Base-by-base conservation (phyloP, 2,329 filamentous ascomycete genomes). In the Cladorrhinum sp. region DNA sequence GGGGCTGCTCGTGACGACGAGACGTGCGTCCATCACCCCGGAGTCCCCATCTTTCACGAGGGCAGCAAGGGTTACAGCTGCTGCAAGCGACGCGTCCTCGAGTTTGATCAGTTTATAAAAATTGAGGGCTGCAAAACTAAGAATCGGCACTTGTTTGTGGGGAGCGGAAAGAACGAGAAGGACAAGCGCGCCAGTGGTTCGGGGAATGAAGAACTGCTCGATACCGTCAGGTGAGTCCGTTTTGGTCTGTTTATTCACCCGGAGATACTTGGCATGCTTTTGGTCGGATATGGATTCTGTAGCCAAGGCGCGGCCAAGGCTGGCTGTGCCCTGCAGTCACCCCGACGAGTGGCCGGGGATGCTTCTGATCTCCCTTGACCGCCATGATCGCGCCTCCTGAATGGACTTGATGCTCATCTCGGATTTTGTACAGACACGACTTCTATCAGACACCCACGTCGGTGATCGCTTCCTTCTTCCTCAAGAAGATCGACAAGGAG, bases 61-160 rank as follows among this genome's bases (percentile, higher is more conserved):
- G 95, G 95, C 36, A 96, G 91, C 78, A 99, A 99, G 79, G 95
- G 95, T 1, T 99, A 95, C 82, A 92, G 87, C 62, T 99, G 95
- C 80, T 99, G 95, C 79, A 98, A 98, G 84, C 83, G 92, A 69
- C 85, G 92, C 38, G 95, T 99, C 60, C 78, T 99, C 61, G 95
- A 99, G 73, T 99, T 99, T 75, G 93, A 99, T 74, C 89, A 98
- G 75, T 99, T 99, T 77, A 87, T 99, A 87, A 95, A 91, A 76
- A 93, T 99, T 62, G 87, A 90, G 68, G 95, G 95, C 1, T 99
- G 95, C 77, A 87, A 86, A 73, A 92, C 89, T 49, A 95, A 93
- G 76, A 79, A 81, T 49, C 81, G 84, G 62, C 95, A 99, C 79
- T 76, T 96, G 66, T 99, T 97, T 70, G 82, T 98, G 32, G 90